Conservation (phyloP, 306 rosid species). For the Crataegus laevigata region DNA sequence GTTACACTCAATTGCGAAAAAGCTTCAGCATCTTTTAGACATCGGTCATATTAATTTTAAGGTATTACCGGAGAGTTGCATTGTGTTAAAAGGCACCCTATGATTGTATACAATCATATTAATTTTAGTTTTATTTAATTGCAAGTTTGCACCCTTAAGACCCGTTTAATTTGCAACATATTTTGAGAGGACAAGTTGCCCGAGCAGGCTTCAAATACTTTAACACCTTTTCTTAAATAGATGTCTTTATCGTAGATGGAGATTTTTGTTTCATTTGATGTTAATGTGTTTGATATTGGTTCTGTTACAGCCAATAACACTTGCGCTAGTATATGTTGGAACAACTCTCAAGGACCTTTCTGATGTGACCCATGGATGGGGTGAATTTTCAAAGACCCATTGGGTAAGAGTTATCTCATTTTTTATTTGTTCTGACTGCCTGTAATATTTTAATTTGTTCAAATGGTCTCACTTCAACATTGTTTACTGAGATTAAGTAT, state of each 20-base stretch:
- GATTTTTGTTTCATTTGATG: conserved; percentile 4
- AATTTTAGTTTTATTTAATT: too few relatives aligned
- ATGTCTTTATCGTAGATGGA: not conserved
- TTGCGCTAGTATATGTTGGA: conserved; percentile 81
- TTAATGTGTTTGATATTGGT: conserved; percentile 13
- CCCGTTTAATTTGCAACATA: too few relatives aligned
- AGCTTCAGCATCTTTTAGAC: not conserved
- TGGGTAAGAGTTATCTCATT: conserved; percentile 53
- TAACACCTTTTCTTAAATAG: not conserved
- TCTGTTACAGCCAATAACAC: conserved; percentile 76
- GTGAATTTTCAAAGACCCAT: conserved; percentile 71
- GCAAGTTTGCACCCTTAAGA: too few relatives aligned
- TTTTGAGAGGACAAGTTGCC: not conserved
- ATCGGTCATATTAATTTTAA: not conserved
- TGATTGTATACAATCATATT: too few relatives aligned
- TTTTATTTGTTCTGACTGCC: not conserved
- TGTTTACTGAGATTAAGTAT: not conserved
- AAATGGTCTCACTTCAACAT: not conserved
- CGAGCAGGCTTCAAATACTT: not conserved
- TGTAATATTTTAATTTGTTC: not conserved
- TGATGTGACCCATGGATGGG: conserved; percentile 94
- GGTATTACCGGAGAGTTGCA: not conserved
- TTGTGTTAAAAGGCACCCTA: not conserved
- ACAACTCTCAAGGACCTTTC: conserved; percentile 96
- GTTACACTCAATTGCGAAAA: not conserved